These are phyloP conservation scores for Alternaria postmessia DNA, from an alignment of 2,329 filamentous ascomycete species.

Conservation along the genomic window DNA sequence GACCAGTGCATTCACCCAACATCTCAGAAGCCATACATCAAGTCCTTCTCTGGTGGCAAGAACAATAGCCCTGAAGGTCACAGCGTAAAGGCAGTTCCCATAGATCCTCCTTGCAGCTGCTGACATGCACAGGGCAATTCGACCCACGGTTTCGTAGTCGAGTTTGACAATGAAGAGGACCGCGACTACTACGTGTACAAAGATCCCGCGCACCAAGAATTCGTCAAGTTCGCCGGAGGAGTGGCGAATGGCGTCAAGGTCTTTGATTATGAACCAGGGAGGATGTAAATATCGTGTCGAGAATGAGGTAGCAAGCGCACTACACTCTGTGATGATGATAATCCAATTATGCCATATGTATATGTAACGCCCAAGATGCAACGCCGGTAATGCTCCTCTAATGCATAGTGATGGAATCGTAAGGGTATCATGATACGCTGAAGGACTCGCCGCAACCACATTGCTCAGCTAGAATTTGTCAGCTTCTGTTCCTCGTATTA, in stretches of 20 bases:
- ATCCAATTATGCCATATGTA: slow-evolving; percentile 7
- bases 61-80: slow-evolving; percentile 69
- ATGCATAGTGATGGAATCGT: slow-evolving; percentile 16
- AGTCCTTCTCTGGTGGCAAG: slow-evolving; percentile 64
- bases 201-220: slow-evolving; percentile 70
- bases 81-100: slow-evolving; percentile 46
- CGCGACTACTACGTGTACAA: slow-evolving; percentile 72
- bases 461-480: slow-evolving; percentile 76
- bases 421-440: slow-evolving; percentile 59
- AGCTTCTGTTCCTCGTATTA: slow-evolving; percentile 18
- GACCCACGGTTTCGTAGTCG: slow-evolving; percentile 73
- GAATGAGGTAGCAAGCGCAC: neutral
- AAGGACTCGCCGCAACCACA: slow-evolving; percentile 98
- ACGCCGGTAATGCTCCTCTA: slow-evolving; percentile 39
- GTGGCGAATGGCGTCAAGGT: slow-evolving; percentile 64
- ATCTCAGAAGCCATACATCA: slow-evolving; percentile 68
- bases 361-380: slow-evolving; percentile 14
- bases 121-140: slow-evolving; percentile 61
- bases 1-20: slow-evolving; percentile 67
- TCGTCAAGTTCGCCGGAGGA: slow-evolving; percentile 61
- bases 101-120: neutral
- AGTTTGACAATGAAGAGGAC: slow-evolving; percentile 71
- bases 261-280: slow-evolving; percentile 66
- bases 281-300: slow-evolving; percentile 49
- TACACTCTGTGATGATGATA: slow-evolving; percentile 17